phyloP scores from a whole-genome alignment of 305 asterid genomes.

The Plantago rigida region DNA sequence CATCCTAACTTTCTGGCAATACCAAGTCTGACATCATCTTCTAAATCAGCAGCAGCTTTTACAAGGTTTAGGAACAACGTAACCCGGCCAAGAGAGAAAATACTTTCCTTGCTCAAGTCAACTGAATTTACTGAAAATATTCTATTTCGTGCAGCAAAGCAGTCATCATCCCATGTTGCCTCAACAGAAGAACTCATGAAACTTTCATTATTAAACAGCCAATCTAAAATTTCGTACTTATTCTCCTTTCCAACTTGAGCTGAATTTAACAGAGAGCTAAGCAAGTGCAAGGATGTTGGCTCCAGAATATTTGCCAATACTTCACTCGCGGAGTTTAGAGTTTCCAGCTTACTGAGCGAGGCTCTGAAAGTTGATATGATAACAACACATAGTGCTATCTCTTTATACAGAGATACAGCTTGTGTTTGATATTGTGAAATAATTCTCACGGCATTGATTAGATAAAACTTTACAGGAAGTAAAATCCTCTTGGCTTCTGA shows the following conservation, averaged over 20 bases:
- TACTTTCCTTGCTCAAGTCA: conserved; percentile 40
- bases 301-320: conserved; percentile 65
- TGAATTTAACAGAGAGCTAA: conserved; percentile 65
- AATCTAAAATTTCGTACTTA: conserved; percentile 63
- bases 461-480: conserved; percentile 82
- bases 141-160: conserved; percentile 30
- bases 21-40: conserved; percentile 52
- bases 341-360: conserved; percentile 54
- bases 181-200: conserved; percentile 29
- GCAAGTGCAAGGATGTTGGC: conserved; percentile 79
- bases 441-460: conserved; percentile 85
- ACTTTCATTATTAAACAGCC: conserved; percentile 47
- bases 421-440: conserved; percentile 69
- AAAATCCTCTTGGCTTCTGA: conserved; percentile 80
- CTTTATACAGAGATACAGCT: conserved; percentile 62
- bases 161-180: conserved; percentile 15
- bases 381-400: conserved; percentile 54
- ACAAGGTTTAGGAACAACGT: conserved; percentile 55
- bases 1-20: conserved; percentile 74
- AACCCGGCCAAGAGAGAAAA: conserved; percentile 50
- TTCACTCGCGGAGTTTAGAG: conserved; percentile 52
- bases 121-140: conserved; percentile 39
- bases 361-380: conserved; percentile 60
- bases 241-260: conserved; percentile 54
- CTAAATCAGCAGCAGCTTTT: conserved; percentile 60